Conservation (phyloP, 805 yeast species). For the Pichia rugopelliculosa region DNA sequence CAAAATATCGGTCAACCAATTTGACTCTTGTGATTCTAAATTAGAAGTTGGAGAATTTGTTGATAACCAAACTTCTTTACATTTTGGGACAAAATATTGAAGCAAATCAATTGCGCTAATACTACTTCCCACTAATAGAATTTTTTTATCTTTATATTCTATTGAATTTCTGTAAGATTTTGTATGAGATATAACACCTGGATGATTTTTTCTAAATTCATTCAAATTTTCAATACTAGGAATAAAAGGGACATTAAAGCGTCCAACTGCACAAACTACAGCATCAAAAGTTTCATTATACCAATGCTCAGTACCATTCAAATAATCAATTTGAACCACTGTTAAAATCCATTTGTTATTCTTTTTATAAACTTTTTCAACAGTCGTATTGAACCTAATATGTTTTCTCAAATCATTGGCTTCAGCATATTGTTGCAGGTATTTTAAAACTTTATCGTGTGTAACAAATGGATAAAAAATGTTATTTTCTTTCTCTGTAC, state of each 20-base stretch:
- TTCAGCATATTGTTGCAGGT: slow-evolving; percentile 18
- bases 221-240: slow-evolving; percentile 32
- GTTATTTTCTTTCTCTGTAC: slow-evolving; percentile 5
- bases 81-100: slow-evolving; percentile 32
- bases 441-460: slow-evolving; percentile 14
- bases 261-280: slow-evolving; percentile 34
- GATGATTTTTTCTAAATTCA: slow-evolving; percentile 25
- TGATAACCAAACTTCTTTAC: slow-evolving; percentile 7
- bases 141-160: slow-evolving; percentile 24
- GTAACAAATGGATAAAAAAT: slow-evolving; percentile 20
- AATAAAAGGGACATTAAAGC: slow-evolving; percentile 33
- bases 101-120: slow-evolving; percentile 62
- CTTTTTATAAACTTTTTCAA: slow-evolving; percentile 22
- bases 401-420: slow-evolving; percentile 22
- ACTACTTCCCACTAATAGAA: slow-evolving; percentile 32
- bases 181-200: slow-evolving; percentile 23
- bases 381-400: slow-evolving; percentile 29
- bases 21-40: slow-evolving; percentile 20
- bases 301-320: slow-evolving; percentile 36
- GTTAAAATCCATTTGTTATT: slow-evolving; percentile 30
- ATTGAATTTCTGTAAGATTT: slow-evolving; percentile 26
- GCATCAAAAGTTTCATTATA: slow-evolving; percentile 36
- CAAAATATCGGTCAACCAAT: slow-evolving; percentile 34
- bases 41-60: neutral
- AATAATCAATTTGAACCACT: slow-evolving; percentile 27